Percentiles rank a stretch among this genome's conserved stretches.
Evolutionary conservation across 768 basidiomycete genomes (phyloP).

Genomic region (Pulveroboletus frians): DNA sequence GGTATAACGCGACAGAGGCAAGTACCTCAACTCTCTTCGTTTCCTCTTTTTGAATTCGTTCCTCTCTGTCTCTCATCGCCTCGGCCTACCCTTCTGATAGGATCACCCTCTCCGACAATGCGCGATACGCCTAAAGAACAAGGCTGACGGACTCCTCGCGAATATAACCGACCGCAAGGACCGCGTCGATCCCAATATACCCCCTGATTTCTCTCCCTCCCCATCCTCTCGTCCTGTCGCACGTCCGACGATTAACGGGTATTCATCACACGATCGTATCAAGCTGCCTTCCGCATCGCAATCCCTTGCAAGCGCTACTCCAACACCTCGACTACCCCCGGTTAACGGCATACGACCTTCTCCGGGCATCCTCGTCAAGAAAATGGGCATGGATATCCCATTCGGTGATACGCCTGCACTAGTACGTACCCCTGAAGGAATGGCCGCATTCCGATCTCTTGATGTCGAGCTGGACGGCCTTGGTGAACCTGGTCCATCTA

Average conservation of each 20-base stretch:
- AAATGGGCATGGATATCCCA: constrained; percentile 35
- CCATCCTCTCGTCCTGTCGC: constrained; percentile 25
- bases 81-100: constrained; percentile 34
- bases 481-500: constrained; percentile 33
- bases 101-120: constrained; percentile 83
- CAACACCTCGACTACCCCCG: constrained; percentile 8
- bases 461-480: constrained; percentile 46
- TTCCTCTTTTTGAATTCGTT: background rate
- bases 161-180: constrained; percentile 89
- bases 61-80: background rate
- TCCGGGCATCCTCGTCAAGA: constrained; percentile 10
- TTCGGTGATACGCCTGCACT: constrained; percentile 70
- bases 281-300: constrained; percentile 23
- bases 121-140: constrained; percentile 73
- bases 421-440: constrained; percentile 65
- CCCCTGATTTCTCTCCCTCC: constrained; percentile 38
- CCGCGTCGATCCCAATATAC: constrained; percentile 65
- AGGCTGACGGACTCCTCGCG: constrained; percentile 80
- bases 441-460: constrained; percentile 60
- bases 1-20: constrained; percentile 89
- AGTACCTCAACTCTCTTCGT: constrained; percentile 27
- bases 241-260: constrained; percentile 44
- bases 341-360: constrained; percentile 18
- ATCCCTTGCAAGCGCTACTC: background rate
- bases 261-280: constrained; percentile 22